A percentile compares a stretch with the other conserved stretches of the same genome.
Evolutionary conservation across 2,329 filamentous ascomycete genomes (phyloP).

Genomic region (Aspergillus chevalieri): DNA sequence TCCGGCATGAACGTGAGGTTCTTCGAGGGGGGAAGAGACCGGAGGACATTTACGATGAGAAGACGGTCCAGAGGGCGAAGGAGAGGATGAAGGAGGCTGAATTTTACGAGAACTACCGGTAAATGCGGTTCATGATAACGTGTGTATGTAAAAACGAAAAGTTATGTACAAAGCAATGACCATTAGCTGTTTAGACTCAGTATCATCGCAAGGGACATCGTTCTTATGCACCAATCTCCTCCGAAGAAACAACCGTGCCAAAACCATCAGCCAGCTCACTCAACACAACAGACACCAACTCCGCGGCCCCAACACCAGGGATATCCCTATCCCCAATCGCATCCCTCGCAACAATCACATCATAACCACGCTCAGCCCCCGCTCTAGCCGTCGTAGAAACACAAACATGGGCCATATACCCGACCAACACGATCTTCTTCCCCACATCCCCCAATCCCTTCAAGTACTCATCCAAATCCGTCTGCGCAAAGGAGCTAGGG

Average conservation of each 20-base stretch:
- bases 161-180: not conserved
- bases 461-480: constrained; percentile 53
- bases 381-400: constrained; percentile 58
- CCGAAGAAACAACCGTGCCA: constrained; percentile 52
- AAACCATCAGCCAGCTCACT: constrained; percentile 59
- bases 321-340: constrained; percentile 62
- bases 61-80: constrained; percentile 62
- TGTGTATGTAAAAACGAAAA: not conserved
- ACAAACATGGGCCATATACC: constrained; percentile 53
- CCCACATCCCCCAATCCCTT: constrained; percentile 37
- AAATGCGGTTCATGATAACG: constrained; percentile 2
- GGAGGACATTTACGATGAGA: constrained; percentile 67
- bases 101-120: constrained; percentile 46
- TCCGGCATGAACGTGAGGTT: constrained; percentile 71
- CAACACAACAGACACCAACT: constrained; percentile 48
- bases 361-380: constrained; percentile 56
- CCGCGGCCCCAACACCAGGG: constrained; percentile 49
- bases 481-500: constrained; percentile 57
- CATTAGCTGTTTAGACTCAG: not conserved
- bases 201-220: not conserved
- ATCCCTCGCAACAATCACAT: constrained; percentile 57
- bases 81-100: constrained; percentile 62
- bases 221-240: constrained; percentile 31
- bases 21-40: constrained; percentile 61
- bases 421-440: constrained; percentile 54